Evolutionary conservation across 805 yeast species (phyloP).

Genomic region (Myxozyma sirexii): DNA sequence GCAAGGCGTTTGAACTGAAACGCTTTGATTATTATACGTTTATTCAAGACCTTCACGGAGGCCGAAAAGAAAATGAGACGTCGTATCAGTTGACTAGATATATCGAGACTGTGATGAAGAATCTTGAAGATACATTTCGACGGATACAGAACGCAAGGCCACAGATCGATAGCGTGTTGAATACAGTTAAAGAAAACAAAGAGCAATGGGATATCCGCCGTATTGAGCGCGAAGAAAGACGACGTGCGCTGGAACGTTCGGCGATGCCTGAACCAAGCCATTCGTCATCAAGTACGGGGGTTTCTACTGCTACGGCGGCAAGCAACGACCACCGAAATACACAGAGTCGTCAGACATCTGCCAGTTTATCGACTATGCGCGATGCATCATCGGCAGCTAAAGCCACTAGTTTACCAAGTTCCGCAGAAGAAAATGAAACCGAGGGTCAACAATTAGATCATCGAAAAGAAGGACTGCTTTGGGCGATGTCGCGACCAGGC

Average conservation of each 20-base stretch:
- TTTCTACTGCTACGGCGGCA: background rate
- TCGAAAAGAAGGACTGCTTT: constrained; percentile 48
- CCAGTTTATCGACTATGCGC: background rate
- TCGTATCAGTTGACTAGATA: constrained; percentile 44
- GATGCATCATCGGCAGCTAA: background rate
- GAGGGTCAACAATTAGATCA: constrained; percentile 6
- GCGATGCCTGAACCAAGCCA: constrained; percentile 32
- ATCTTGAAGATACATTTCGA: constrained; percentile 38
- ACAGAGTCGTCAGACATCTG: background rate
- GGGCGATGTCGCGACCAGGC: constrained; percentile 49
- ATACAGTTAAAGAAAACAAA: constrained; percentile 23
- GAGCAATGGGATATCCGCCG: constrained; percentile 42
- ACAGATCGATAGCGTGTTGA: constrained; percentile 40
- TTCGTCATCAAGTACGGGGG: background rate
- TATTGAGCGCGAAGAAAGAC: constrained; percentile 44
- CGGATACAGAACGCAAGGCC: constrained; percentile 39
- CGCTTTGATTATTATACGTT: constrained; percentile 49
- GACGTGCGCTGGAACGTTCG: constrained; percentile 45
- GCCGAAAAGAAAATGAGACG: constrained; percentile 47
- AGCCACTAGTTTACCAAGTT: background rate
- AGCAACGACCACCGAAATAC: background rate
- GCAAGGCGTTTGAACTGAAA: constrained; percentile 46
- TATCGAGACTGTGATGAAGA: constrained; percentile 42
- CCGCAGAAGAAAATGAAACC: background rate
- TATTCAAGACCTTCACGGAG: constrained; percentile 48